Conservation (phyloP, 2,329 filamentous ascomycete genomes). For the Fusarium tuaranense region DNA sequence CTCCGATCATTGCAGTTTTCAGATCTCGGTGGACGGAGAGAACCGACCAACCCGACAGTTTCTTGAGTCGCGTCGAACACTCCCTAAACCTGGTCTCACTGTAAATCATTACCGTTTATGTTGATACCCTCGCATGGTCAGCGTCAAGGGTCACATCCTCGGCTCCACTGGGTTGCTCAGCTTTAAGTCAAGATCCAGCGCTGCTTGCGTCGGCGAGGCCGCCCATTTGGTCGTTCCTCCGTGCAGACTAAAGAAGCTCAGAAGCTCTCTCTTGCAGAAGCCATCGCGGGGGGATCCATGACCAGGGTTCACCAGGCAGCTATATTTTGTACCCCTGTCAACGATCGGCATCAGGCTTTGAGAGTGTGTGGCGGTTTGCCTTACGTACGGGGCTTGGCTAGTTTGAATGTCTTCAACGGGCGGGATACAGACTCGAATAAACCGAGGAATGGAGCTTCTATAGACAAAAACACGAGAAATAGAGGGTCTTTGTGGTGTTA, state of each 20-base stretch:
- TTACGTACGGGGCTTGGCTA: background rate
- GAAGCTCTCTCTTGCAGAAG: background rate
- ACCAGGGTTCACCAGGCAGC: conserved; percentile 19
- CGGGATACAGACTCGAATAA: too few species aligned
- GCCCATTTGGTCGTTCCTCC: background rate
- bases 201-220: conserved; percentile 24
- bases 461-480: background rate
- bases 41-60: background rate
- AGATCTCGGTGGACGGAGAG: background rate
- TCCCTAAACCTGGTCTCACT: background rate
- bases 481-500: background rate
- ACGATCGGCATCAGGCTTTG: background rate
- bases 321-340: conserved; percentile 16
- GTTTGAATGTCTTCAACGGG: background rate
- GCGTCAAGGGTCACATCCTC: background rate
- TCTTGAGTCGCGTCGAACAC: background rate
- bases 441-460: background rate
- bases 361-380: background rate
- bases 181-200: background rate
- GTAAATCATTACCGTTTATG: background rate
- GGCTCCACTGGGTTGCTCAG: background rate
- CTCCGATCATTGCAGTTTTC: background rate
- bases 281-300: background rate
- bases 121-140: background rate
- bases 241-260: background rate